Base-by-base conservation (phyloP, 768 basidiomycete genomes). In the Lyophyllum decastes region DNA sequence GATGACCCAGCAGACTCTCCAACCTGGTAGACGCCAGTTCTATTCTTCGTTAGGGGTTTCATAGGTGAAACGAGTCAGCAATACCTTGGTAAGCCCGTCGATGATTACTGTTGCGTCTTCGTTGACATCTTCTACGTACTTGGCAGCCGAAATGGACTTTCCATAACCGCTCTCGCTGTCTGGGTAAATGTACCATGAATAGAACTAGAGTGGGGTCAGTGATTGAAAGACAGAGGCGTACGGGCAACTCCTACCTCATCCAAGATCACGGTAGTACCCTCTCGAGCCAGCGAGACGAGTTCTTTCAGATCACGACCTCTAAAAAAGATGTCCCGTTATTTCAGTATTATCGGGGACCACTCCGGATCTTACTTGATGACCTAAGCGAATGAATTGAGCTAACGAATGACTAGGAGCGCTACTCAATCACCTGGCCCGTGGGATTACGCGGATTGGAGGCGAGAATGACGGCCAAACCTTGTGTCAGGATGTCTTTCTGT, bases 371-470 rank as follows among this genome's bases (percentile, higher is more conserved):
- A 79, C 79, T 76, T 79, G 63, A 82, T 82, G 49, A 91, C 87
- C 81, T 82, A 61, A 9, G 19, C 17, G 33, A 27, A 27, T 22
- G 34, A 48, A 30, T 10, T 55, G 19, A 45, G 41, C 26, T 33
- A 49, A 54, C 21, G 19, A 26, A 34, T 52, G 34, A 51, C 25
- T 30, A 47, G 25, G 3, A 21, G 46, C 17, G n/a, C 9, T 10
- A 46, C 19, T 33, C 22, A 57, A 63, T 82, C 53, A 88, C 85
- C 70, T 96, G 95, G n/a, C 95, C 94, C 1, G 95, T 97, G 2
- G 95, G 95, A 69, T 97, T 98, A 53, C 95, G 86, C n/a, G 95
- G 95, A 73, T 97, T 98, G 22, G 92, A 94, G 0, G 93, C 90
- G 44, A 95, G 77, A 55, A 96, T 82, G 49, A 95, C 93, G 11